Evolutionary conservation across 2,329 filamentous ascomycete genomes (phyloP).

Genomic region (Neonectria sp.): DNA sequence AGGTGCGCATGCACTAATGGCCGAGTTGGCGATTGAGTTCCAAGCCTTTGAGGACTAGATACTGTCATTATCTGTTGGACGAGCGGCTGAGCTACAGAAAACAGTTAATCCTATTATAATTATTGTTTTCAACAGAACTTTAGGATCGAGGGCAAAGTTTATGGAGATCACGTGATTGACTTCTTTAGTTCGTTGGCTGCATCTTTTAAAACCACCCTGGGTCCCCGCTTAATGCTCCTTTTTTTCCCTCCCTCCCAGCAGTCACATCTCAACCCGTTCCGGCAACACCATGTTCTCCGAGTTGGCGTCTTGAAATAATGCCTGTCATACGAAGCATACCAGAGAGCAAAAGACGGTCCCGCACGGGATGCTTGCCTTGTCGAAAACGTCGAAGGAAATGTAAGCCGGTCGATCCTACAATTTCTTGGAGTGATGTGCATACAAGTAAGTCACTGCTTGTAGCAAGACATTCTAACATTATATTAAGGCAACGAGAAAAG

Average conservation of each 20-base stretch:
- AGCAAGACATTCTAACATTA: background rate
- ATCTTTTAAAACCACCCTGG: background rate
- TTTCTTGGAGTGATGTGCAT: background rate
- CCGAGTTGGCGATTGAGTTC: background rate
- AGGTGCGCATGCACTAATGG: background rate
- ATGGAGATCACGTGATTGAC: background rate
- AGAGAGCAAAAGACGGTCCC: background rate
- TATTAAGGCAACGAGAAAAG: background rate
- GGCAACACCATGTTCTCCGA: background rate
- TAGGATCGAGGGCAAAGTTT: background rate
- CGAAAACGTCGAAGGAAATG: slow-evolving; percentile 39
- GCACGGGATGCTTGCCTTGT: slow-evolving; percentile 27
- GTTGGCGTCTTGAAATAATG: background rate
- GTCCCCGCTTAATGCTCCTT: background rate
- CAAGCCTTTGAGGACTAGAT: background rate
- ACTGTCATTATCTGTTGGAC: background rate
- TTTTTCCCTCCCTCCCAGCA: background rate
- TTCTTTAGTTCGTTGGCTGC: background rate
- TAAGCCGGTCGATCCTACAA: background rate
- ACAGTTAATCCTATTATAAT: background rate
- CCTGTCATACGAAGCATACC: background rate
- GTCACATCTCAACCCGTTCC: background rate
- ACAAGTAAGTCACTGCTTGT: background rate
- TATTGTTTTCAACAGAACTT: background rate
- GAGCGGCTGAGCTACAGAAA: background rate